Percentiles rank a stretch among this genome's conserved stretches.
phyloP scores from a whole-genome alignment of 1,284 basidiomycete species.

The Fomitopsis betulina region DNA sequence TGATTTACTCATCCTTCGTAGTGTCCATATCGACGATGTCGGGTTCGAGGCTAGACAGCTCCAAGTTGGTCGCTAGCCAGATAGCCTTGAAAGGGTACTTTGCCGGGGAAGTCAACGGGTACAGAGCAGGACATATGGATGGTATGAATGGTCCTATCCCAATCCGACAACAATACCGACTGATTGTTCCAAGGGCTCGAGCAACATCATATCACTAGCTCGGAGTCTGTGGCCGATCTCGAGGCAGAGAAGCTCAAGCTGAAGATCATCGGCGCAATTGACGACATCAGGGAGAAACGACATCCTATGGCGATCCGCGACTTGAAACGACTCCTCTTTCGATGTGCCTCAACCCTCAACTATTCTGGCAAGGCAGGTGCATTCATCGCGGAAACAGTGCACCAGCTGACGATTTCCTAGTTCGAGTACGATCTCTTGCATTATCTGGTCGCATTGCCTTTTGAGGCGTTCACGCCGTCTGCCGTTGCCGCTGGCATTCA shows the following conservation, averaged over 20 bases:
- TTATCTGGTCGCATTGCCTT: slow-evolving; percentile 85
- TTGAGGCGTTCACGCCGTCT: slow-evolving; percentile 85
- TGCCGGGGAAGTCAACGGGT: slow-evolving; percentile 81
- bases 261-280: slow-evolving; percentile 66
- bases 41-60: slow-evolving; percentile 65
- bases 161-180: background rate
- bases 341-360: slow-evolving; percentile 80
- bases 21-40: slow-evolving; percentile 59
- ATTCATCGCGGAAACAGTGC: too few species aligned
- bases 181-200: background rate
- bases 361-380: slow-evolving; percentile 56
- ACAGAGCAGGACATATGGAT: slow-evolving; percentile 53
- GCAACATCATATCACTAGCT: slow-evolving; percentile 3
- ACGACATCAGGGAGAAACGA: slow-evolving; percentile 67
- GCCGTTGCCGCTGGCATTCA: slow-evolving; percentile 87
- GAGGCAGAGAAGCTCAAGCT: slow-evolving; percentile 43
- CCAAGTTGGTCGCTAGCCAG: slow-evolving; percentile 76
- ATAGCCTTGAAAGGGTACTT: slow-evolving; percentile 85
- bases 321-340: slow-evolving; percentile 81
- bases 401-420: slow-evolving; percentile 29
- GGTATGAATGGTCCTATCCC: slow-evolving; percentile 30
- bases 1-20: slow-evolving; percentile 20
- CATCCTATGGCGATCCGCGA: slow-evolving; percentile 75
- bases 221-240: slow-evolving; percentile 18
- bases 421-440: slow-evolving; percentile 86